Conservation (phyloP, 345 rosid species). For the Populus deltoides region DNA sequence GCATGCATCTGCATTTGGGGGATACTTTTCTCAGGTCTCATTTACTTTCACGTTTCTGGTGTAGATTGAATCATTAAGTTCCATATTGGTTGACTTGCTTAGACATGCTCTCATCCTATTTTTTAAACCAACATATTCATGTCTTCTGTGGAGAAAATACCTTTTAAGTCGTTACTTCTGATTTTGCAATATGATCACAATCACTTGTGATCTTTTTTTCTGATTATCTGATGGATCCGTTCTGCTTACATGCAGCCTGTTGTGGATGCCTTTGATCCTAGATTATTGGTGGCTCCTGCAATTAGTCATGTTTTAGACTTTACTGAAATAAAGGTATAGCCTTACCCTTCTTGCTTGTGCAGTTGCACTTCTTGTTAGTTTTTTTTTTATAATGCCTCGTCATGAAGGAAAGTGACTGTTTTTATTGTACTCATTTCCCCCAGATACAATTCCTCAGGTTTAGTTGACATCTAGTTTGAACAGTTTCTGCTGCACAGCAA, state of each 20-base stretch:
- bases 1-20: constrained; percentile 78
- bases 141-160: background rate
- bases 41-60: background rate
- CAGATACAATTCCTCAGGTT: background rate
- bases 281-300: constrained; percentile 83
- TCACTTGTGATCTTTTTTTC: background rate
- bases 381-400: background rate
- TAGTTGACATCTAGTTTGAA: background rate
- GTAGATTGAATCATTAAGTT: background rate
- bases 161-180: background rate
- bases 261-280: constrained; percentile 99
- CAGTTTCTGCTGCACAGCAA: background rate
- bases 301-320: constrained; percentile 66
- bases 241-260: constrained; percentile 64
- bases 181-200: background rate
- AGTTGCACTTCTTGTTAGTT: background rate
- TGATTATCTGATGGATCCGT: background rate
- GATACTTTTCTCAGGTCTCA: constrained; percentile 94
- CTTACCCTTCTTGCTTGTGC: background rate
- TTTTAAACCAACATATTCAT: background rate
- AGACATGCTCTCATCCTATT: background rate
- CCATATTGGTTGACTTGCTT: background rate
- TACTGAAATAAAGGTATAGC: constrained; percentile 65
- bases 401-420: background rate
- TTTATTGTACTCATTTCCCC: background rate